Evolutionary conservation across 1,284 basidiomycete genomes (phyloP), one percentile per base, ranked within the genome.

Genomic region (Ceratobasidium sp.): DNA sequence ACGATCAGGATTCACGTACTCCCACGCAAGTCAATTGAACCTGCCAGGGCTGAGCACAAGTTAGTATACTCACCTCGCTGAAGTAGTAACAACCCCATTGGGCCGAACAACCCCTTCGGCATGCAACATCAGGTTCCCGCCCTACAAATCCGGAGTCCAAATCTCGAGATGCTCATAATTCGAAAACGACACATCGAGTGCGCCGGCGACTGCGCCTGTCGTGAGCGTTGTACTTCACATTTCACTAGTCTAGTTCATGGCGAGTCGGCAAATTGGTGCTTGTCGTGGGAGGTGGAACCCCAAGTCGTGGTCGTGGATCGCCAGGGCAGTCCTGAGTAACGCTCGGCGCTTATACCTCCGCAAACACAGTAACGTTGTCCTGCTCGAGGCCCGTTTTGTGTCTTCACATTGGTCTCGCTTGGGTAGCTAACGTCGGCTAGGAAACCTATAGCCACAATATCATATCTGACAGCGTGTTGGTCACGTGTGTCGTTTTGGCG

Each of bases 141-240:
- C 27, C 27, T 30, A 30, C 27, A 30, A 30, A 30, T 30, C 27
- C 27, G 27, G 27, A 30, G 27, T 30, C 27, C 27, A 30, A 30
- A 30, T 30, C 27, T 30, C 27, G 27, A 30, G 27, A 30, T 30
- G 27, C 27, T 30, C 27, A 30, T 30, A 30, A 30, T 30, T 30
- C 27, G 27, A 30, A 30, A 30, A 76, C 64, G 93, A 96, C 84
- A 97, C 97, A 86, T 99, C 97, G 75, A 99, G 91, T 33, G 96
- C 96, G 80, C 96, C 97, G n/a, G 96, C 94, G 73, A 97, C 96
- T 0, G 96, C 97, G 80, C 96, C 97, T 35, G 97, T 98, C 78
- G 95, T 96, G 83, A 99, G 88, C 83, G 96, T 86, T 33, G 97
- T 87, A 94, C 92, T 87, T 94, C 94, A 84, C 94, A 89, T 85